These are phyloP conservation scores for Amylocystis lapponica DNA, from an alignment of 768 basidiomycete genomes.

Conservation along the genomic window DNA sequence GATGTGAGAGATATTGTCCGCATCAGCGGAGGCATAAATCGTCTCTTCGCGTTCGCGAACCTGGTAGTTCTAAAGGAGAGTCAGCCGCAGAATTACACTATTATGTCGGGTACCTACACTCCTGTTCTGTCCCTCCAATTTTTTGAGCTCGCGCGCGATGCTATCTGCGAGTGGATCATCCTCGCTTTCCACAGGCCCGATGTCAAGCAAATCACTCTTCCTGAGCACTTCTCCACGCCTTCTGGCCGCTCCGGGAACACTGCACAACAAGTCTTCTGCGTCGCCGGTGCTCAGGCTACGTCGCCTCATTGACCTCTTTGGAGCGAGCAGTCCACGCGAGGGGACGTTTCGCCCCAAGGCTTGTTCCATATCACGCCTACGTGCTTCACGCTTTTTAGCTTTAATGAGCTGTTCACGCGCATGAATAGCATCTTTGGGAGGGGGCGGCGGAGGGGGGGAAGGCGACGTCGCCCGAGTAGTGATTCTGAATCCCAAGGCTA, in stretches of 20 bases:
- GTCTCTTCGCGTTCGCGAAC: constrained; percentile 71
- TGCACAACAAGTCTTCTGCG: constrained; percentile 39
- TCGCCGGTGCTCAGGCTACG: constrained; percentile 80
- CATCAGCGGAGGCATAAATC: constrained; percentile 71
- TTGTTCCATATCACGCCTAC: constrained; percentile 47
- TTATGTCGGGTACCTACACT: constrained; percentile 5
- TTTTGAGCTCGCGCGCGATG: constrained; percentile 69
- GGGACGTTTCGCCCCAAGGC: constrained; percentile 15
- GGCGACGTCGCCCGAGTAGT: constrained; percentile 38
- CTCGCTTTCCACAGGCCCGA: constrained; percentile 33
- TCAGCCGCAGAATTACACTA: neutral
- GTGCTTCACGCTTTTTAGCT: constrained; percentile 61
- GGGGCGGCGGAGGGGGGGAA: constrained; percentile 40
- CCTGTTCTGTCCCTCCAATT: constrained; percentile 37
- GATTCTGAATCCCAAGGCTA: no score
- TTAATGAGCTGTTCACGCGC: constrained; percentile 63
- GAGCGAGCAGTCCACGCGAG: constrained; percentile 19
- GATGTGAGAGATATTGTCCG: constrained; percentile 66
- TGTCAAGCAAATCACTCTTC: constrained; percentile 32
- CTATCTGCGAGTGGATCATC: constrained; percentile 59
- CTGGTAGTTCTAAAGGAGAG: constrained; percentile 59
- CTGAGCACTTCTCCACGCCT: constrained; percentile 27
- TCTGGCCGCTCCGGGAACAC: constrained; percentile 18
- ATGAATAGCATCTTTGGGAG: constrained; percentile 62
- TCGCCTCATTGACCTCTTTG: constrained; percentile 46